These are phyloP conservation scores for Starmerella potacharoeniae DNA, from an alignment of 805 yeast species.

Conservation along the genomic window DNA sequence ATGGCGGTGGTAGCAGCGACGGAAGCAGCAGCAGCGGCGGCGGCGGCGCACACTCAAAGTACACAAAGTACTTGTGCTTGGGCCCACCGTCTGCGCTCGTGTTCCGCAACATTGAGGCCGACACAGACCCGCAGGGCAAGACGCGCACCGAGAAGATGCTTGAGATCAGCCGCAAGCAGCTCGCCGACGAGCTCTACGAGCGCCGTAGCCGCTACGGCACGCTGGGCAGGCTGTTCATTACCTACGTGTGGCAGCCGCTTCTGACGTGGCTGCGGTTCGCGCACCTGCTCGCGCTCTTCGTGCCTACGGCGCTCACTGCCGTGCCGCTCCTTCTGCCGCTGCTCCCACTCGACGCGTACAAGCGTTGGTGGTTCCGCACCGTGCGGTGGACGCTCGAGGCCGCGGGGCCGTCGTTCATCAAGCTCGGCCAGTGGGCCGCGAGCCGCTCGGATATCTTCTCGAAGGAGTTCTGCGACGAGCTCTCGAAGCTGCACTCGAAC, in stretches of 20 bases:
- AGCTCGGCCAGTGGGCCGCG: conserved; percentile 98
- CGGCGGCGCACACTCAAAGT: not conserved
- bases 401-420: conserved; percentile 78
- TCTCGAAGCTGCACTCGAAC: conserved; percentile 70
- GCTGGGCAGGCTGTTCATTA: conserved; percentile 9
- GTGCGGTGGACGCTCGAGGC: conserved; percentile 57
- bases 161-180: conserved; percentile 12
- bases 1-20: too few species aligned
- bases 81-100: conserved; percentile 8
- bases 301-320: conserved; percentile 50
- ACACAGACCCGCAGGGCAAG: conserved; percentile 13
- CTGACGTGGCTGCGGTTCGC: conserved; percentile 57
- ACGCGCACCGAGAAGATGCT: conserved; percentile 20
- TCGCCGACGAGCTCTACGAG: conserved; percentile 5
- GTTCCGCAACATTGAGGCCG: conserved; percentile 6
- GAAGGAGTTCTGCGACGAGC: conserved; percentile 59
- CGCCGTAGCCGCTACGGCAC: not conserved
- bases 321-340: conserved; percentile 52
- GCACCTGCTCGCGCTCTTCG: conserved; percentile 52
- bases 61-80: not conserved
- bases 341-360: conserved; percentile 30
- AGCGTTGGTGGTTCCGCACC: conserved; percentile 52
- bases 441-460: conserved; percentile 91
- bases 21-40: too few species aligned
- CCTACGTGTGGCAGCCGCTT: conserved; percentile 49